phyloP scores from a whole-genome alignment of 2,329 filamentous ascomycete species.

The Neopestalotiopsis sp. region DNA sequence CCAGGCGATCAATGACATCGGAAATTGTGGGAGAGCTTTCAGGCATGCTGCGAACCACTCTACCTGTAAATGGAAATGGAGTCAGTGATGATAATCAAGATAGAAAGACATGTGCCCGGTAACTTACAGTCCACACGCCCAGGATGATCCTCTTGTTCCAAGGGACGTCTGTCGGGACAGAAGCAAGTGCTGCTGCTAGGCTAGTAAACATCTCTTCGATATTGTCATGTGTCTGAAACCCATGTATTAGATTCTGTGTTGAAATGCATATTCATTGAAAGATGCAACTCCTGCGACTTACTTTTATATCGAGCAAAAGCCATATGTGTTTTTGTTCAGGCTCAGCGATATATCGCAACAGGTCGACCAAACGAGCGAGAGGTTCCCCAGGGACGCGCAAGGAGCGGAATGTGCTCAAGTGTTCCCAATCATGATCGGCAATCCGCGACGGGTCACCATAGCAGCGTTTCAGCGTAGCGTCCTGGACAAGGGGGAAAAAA shows the following conservation, averaged over 20 bases:
- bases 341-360: conserved; percentile 72
- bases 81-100: not conserved
- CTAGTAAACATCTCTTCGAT: conserved; percentile 71
- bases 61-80: not conserved
- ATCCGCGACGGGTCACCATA: conserved; percentile 77
- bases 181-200: conserved; percentile 66
- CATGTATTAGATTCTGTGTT: not conserved
- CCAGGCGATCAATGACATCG: not conserved
- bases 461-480: conserved; percentile 78
- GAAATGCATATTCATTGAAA: too few species aligned
- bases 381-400: conserved; percentile 68
- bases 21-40: not conserved
- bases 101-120: conserved; percentile 12
- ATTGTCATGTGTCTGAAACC: conserved; percentile 67
- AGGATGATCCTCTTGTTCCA: conserved; percentile 80
- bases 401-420: conserved; percentile 72
- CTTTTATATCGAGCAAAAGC: conserved; percentile 89
- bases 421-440: conserved; percentile 76
- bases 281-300: conserved; percentile 38
- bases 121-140: conserved; percentile 77
- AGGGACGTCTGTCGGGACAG: conserved; percentile 52
- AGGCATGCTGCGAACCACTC: conserved; percentile 13
- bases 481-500: conserved; percentile 51
- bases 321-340: conserved; percentile 73
- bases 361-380: conserved; percentile 76